phyloP scores from a whole-genome alignment of 2,329 filamentous ascomycete species.

The Aspergillus novoparasiticus region DNA sequence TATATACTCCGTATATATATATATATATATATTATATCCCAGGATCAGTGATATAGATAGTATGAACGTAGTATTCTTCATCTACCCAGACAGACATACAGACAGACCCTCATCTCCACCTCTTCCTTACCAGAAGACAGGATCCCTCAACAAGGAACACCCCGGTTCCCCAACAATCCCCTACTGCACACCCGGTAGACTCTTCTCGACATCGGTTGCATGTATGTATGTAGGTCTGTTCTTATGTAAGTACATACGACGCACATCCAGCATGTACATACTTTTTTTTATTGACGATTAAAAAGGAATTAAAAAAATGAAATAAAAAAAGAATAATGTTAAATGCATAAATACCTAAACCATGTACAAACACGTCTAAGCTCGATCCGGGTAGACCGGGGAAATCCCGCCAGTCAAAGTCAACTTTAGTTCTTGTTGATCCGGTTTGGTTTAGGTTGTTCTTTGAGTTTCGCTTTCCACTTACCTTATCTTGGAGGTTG shows the following conservation, averaged over 20 bases:
- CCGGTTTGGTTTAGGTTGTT: neutral
- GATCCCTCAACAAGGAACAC: neutral
- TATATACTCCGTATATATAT: neutral
- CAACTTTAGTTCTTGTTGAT: neutral
- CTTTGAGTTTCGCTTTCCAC: neutral
- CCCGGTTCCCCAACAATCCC: neutral
- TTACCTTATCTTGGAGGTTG: neutral
- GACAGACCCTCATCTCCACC: no score
- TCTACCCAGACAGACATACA: neutral
- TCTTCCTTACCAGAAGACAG: neutral
- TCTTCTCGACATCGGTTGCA: no score
- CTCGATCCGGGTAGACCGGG: no score
- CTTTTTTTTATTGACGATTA: no score
- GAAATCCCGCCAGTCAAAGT: no score
- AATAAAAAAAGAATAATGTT: no score
- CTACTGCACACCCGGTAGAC: neutral
- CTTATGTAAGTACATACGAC: neutral
- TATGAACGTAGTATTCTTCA: neutral
- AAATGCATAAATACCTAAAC: no score
- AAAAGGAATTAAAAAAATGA: no score
- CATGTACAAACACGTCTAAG: no score
- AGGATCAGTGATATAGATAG: neutral
- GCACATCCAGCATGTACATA: neutral
- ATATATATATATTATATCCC: neutral
- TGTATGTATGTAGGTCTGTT: neutral